Conservation (phyloP, 208 protist species). For the Leishmania mexicana region DNA sequence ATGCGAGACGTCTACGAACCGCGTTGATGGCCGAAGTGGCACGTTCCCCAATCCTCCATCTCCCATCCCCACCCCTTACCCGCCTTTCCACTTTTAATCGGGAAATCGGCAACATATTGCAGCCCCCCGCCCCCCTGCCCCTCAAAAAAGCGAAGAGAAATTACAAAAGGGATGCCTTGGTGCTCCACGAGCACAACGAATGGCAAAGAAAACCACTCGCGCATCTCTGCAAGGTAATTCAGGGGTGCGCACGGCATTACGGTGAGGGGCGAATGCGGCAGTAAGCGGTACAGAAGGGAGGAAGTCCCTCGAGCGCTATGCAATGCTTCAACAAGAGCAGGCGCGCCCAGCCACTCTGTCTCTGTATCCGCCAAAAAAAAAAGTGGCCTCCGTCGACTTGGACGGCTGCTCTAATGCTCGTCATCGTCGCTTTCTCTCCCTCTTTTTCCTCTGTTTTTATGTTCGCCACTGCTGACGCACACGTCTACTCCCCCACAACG, state of each 20-base stretch:
- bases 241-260: background rate
- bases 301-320: background rate
- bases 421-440: constrained; percentile 2
- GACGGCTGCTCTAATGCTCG: background rate
- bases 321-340: background rate
- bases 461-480: background rate
- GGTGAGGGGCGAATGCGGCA: background rate
- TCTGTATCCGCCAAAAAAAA: background rate
- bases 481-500: background rate
- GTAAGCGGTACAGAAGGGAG: background rate
- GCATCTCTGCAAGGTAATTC: background rate
- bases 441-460: background rate
- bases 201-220: background rate
- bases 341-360: background rate
- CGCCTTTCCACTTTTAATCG: background rate
- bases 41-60: background rate
- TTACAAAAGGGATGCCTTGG: background rate
- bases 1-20: background rate
- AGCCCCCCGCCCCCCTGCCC: too few species aligned
- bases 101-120: background rate
- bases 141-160: background rate
- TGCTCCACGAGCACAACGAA: background rate
- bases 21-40: background rate
- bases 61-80: background rate
- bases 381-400: background rate